phyloP scores from a whole-genome alignment of 2,329 filamentous ascomycete species.

The Colletotrichum trifolii region DNA sequence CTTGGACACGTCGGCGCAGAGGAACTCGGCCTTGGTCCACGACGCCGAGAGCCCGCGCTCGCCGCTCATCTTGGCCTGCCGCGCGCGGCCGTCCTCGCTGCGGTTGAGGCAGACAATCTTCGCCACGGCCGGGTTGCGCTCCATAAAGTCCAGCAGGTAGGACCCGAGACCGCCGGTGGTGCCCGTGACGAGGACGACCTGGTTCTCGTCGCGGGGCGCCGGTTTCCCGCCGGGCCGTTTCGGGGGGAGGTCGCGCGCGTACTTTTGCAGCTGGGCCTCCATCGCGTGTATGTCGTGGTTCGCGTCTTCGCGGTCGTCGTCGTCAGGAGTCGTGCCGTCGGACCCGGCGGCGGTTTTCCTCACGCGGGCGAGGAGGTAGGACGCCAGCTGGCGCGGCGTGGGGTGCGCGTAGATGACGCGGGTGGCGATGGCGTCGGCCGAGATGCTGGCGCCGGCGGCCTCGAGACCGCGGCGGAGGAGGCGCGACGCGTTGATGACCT shows the following conservation, averaged over 20 bases:
- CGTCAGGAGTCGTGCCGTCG: conserved; percentile 26
- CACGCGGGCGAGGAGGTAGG: conserved; percentile 44
- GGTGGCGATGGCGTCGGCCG: conserved; percentile 49
- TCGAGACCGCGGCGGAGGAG: conserved; percentile 49
- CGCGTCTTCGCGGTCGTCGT: conserved; percentile 13
- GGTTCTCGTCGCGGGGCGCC: conserved; percentile 45
- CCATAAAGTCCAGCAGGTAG: conserved; percentile 44
- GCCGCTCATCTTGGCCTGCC: conserved; percentile 50
- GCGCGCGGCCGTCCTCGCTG: conserved; percentile 51
- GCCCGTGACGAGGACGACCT: conserved; percentile 40
- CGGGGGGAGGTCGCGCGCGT: conserved; percentile 45
- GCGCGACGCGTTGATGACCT: conserved; percentile 49
- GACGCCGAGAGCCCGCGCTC: conserved; percentile 51
- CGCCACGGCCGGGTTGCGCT: conserved; percentile 47
- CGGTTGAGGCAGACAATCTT: conserved; percentile 62
- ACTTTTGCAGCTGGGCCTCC: conserved; percentile 49
- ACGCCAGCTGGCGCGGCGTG: conserved; percentile 47
- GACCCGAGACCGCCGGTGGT: conserved; percentile 30
- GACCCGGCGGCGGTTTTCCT: background rate
- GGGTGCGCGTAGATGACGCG: conserved; percentile 53
- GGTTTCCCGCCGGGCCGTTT: conserved; percentile 40
- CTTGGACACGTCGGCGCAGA: conserved; percentile 60
- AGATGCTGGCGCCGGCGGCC: conserved; percentile 45
- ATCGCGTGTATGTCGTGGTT: conserved; percentile 44
- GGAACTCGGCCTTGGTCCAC: conserved; percentile 57